phyloP scores from a whole-genome alignment of 345 rosid species.

The Passiflora organensis region DNA sequence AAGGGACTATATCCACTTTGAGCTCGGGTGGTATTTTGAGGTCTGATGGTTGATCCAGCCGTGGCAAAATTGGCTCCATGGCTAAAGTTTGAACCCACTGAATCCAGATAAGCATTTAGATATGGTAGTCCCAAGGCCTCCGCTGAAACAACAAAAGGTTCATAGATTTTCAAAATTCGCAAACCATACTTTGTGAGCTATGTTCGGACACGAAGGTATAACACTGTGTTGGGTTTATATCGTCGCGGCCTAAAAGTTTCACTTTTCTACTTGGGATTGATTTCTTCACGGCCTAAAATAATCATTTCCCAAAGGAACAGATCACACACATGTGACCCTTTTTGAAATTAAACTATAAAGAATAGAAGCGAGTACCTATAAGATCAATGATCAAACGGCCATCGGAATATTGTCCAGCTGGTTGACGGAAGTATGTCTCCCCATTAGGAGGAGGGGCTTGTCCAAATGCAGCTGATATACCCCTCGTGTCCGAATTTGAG shows the following conservation, averaged over 20 bases:
- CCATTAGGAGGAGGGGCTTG: slow-evolving; percentile 57
- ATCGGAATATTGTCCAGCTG: slow-evolving; percentile 60
- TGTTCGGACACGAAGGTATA: too few species aligned
- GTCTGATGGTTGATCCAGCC: slow-evolving; percentile 65
- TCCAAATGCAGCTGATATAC: slow-evolving; percentile 58
- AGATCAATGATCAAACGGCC: slow-evolving; percentile 67
- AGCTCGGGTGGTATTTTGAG: slow-evolving; percentile 47
- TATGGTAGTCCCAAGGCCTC: slow-evolving; percentile 43
- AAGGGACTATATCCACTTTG: slow-evolving; percentile 70
- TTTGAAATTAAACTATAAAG: too few species aligned
- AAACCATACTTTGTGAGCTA: neutral
- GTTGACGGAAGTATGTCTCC: slow-evolving; percentile 44
- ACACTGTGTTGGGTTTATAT: too few species aligned
- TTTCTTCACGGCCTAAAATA: too few species aligned
- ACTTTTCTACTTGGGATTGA: too few species aligned
- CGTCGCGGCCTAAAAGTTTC: too few species aligned
- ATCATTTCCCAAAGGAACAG: too few species aligned
- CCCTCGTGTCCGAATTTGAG: slow-evolving; percentile 54
- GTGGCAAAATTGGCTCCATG: slow-evolving; percentile 86
- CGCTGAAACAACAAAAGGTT: slow-evolving; percentile 26
- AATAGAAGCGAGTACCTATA: too few species aligned
- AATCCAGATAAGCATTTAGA: slow-evolving; percentile 54
- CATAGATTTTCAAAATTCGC: neutral
- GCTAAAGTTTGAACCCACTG: slow-evolving; percentile 65
- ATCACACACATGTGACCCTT: too few species aligned